Base-by-base conservation (phyloP, 768 basidiomycete genomes). In the Tulasnella sp. region DNA sequence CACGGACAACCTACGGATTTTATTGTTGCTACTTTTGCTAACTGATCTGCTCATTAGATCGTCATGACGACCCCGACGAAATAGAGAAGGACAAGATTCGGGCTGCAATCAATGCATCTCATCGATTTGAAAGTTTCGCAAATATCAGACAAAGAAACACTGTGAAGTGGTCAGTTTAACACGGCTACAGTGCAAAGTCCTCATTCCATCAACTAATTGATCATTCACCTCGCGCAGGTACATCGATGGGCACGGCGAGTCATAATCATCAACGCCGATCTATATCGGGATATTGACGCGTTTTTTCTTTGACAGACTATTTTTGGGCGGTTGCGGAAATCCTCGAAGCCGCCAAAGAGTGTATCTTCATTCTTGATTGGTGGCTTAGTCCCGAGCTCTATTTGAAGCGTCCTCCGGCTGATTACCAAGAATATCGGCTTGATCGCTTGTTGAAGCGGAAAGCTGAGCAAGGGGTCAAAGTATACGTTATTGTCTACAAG, bases 401-500 rank as follows among this genome's bases (percentile, higher is more conserved):
- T 61, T 62, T 72, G 4, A 58, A 70, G 5, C 63, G 71, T 15
- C 70, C 70, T n/a, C 67, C 70, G 0, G 64, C 65, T 10, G 43
- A 66, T 37, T 64, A 70, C 58, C 64, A 67, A 6, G 69, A 71
- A 55, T 72, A 62, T 59, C 60, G 71, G 7, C 61, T 72, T 31
- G 71, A 72, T 53, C 53, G 67, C 8, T 56, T 72, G 9, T 57
- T 72, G 10, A 56, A 66, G 53, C 55, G 61, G 25, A 71, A 70
- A 53, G 71, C 71, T 0, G 60, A 68, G 53, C 57, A 71, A 54
- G 71, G 71, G 9, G 71, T 72, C 43, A 63, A 65, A 53, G 60
- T 72, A 29, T 67, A 66, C 58, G 60, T 71, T 31, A 61, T 66
- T 55, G 67, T 69, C 15, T 70, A 70, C 63, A 70, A 70, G 53